Evolutionary conservation across 768 basidiomycete genomes (phyloP).

Genomic region (Tylopilus plumbeoviolaceoides): DNA sequence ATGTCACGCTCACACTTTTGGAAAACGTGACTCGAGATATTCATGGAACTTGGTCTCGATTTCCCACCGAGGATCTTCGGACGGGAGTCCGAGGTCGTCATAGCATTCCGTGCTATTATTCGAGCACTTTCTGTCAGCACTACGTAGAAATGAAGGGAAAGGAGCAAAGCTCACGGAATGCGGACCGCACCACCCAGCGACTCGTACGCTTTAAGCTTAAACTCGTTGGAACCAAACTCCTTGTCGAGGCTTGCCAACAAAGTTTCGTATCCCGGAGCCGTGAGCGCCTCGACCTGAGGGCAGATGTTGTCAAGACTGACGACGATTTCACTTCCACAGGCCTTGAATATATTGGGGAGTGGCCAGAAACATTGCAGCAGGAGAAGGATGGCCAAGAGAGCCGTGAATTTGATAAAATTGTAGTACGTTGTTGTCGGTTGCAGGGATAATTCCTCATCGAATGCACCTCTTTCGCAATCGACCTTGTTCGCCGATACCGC

Average conservation of each 20-base stretch:
- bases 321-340: neutral
- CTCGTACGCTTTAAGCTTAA: conserved; percentile 29
- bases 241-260: conserved; percentile 25
- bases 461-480: conserved; percentile 13
- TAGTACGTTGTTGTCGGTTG: neutral
- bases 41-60: conserved; percentile 23
- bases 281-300: conserved; percentile 24
- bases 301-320: conserved; percentile 18
- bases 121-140: neutral
- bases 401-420: neutral
- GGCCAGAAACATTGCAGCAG: conserved; percentile 6
- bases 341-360: neutral
- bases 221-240: conserved; percentile 20
- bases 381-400: conserved; percentile 12
- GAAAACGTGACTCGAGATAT: conserved; percentile 45
- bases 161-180: conserved; percentile 25
- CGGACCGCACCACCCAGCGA: conserved; percentile 35
- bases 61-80: conserved; percentile 43
- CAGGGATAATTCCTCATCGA: neutral
- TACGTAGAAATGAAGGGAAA: too few species aligned
- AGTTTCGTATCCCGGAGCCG: conserved; percentile 8
- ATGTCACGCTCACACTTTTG: conserved; percentile 48
- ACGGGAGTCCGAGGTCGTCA: conserved; percentile 46
- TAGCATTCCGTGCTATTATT: conserved; percentile 48
- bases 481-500: neutral